phyloP scores from a whole-genome alignment of 306 rosid species.

The Sindora glabra region DNA sequence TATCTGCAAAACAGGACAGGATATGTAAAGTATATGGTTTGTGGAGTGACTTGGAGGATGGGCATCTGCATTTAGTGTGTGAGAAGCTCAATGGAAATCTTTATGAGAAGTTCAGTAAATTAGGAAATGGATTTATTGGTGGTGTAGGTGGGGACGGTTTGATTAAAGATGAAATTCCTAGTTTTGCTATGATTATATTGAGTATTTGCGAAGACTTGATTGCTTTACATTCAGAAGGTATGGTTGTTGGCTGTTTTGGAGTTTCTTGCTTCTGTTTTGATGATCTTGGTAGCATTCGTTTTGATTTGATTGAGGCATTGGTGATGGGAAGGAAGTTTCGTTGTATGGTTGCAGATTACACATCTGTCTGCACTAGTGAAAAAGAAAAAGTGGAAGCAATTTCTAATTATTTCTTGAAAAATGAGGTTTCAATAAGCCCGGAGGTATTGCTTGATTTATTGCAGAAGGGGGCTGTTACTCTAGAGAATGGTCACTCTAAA shows the following conservation, averaged over 20 bases:
- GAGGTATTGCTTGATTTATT: slow-evolving; percentile 55
- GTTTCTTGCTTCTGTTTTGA: slow-evolving; percentile 52
- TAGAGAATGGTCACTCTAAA: slow-evolving; percentile 24
- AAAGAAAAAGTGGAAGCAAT: slow-evolving; percentile 16
- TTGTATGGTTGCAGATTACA: slow-evolving; percentile 18
- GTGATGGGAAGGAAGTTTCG: slow-evolving; percentile 44
- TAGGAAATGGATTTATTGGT: slow-evolving; percentile 26
- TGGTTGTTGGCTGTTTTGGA: slow-evolving; percentile 53
- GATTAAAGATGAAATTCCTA: slow-evolving; percentile 23
- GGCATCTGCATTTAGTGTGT: slow-evolving; percentile 51
- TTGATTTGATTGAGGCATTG: slow-evolving; percentile 57
- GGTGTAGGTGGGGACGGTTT: slow-evolving; percentile 22
- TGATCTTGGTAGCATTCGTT: slow-evolving; percentile 46
- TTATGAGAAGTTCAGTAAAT: slow-evolving; percentile 26
- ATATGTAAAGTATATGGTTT: slow-evolving; percentile 53
- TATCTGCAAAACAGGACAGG: slow-evolving; percentile 36
- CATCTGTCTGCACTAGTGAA: slow-evolving; percentile 9
- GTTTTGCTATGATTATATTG: slow-evolving; percentile 40
- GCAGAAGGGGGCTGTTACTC: slow-evolving; percentile 25
- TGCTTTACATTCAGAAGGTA: slow-evolving; percentile 49
- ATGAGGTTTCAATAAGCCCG: slow-evolving; percentile 41
- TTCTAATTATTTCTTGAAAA: slow-evolving; percentile 19
- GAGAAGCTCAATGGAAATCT: slow-evolving; percentile 31
- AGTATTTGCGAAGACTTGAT: slow-evolving; percentile 57
- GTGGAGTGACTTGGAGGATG: slow-evolving; percentile 66